Conservation (phyloP, 2,329 filamentous ascomycete species). For the Pseudocercospora vitis region DNA sequence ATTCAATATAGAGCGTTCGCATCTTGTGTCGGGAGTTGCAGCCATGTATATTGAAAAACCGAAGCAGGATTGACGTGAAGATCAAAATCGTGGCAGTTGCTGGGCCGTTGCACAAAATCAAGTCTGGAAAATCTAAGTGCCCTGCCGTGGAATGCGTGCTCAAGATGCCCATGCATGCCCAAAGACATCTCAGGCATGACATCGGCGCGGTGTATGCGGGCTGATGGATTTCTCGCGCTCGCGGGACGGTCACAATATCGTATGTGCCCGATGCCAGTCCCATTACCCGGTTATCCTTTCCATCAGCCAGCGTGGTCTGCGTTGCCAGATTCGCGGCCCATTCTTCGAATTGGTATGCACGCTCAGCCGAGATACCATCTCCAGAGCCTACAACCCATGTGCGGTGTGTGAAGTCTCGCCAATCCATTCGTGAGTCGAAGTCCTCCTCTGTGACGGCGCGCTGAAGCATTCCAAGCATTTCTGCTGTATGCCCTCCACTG, state of each 20-base stretch:
- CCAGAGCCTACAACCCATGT: conserved; percentile 80
- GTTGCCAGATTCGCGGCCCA: conserved; percentile 14
- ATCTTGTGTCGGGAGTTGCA: conserved; percentile 54
- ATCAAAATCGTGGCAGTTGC: conserved; percentile 80
- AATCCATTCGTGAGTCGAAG: conserved; percentile 40
- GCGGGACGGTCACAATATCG: conserved; percentile 66
- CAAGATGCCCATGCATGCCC: conserved; percentile 61
- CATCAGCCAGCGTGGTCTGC: conserved; percentile 14
- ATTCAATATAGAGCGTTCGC: conserved; percentile 83
- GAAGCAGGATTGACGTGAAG: conserved; percentile 56
- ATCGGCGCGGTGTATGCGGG: conserved; percentile 70
- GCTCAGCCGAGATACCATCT: conserved; percentile 68
- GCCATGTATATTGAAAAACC: conserved; percentile 49
- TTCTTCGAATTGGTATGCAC: conserved; percentile 64
- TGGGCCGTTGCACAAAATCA: conserved; percentile 85
- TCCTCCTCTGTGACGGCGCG: conserved; percentile 51
- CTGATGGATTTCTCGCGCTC: conserved; percentile 82
- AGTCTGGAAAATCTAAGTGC: conserved; percentile 59
- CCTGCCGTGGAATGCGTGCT: conserved; percentile 16
- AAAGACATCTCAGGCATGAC: conserved; percentile 65
- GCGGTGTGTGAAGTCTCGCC: conserved; percentile 57
- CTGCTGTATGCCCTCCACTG: conserved; percentile 89
- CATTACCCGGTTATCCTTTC: conserved; percentile 23
- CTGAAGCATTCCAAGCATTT: conserved; percentile 84
- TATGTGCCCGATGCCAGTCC: conserved; percentile 46